Evolutionary conservation across 2,329 filamentous ascomycete genomes (phyloP).

Genomic region (Ceratocystis eucalypticola): DNA sequence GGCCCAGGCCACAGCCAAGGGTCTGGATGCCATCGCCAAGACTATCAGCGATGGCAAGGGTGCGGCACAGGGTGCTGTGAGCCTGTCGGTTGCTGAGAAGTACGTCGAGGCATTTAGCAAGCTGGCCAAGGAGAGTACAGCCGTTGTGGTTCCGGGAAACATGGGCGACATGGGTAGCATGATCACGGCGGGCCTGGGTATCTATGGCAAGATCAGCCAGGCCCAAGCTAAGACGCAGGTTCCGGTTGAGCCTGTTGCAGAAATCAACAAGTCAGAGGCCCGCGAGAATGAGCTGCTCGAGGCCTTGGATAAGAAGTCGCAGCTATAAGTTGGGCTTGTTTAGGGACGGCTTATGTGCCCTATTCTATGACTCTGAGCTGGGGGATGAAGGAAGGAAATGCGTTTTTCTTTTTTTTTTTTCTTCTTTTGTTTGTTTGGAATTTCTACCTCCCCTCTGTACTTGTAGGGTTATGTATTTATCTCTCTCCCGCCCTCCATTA

Average conservation of each 20-base stretch:
- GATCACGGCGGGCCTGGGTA: slow-evolving; percentile 90
- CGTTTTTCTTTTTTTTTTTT: not conserved
- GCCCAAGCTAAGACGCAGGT: slow-evolving; percentile 48
- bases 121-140: slow-evolving; percentile 87
- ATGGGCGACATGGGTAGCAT: slow-evolving; percentile 92
- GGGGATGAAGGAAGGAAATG: not conserved
- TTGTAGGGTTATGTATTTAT: not conserved
- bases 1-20: slow-evolving; percentile 70
- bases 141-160: slow-evolving; percentile 90
- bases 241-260: slow-evolving; percentile 18
- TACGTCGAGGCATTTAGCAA: slow-evolving; percentile 93
- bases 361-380: not conserved
- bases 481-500: not conserved
- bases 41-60: slow-evolving; percentile 60
- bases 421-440: not conserved
- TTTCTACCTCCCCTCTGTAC: not conserved
- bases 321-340: slow-evolving; percentile 19
- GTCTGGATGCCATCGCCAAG: slow-evolving; percentile 73
- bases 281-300: slow-evolving; percentile 32
- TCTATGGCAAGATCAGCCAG: slow-evolving; percentile 86
- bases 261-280: slow-evolving; percentile 19
- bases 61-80: slow-evolving; percentile 70
- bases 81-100: slow-evolving; percentile 84
- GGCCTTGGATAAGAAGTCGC: slow-evolving; percentile 28
- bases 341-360: not conserved